Evolutionary conservation across 2,329 filamentous ascomycete genomes (phyloP).

Genomic region (Curvularia sp.): DNA sequence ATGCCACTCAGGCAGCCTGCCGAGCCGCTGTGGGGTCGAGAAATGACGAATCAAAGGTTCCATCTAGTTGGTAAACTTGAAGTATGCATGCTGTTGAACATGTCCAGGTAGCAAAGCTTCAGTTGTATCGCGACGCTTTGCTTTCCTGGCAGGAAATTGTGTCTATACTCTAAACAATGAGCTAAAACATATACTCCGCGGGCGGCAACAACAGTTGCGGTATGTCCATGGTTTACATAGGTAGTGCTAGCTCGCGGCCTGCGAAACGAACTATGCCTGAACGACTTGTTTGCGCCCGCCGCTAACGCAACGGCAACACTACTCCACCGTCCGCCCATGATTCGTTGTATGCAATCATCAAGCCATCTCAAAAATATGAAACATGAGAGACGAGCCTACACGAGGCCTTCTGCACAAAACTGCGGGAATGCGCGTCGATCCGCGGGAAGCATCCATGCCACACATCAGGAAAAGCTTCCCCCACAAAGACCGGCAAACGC

Average conservation of each 20-base stretch:
- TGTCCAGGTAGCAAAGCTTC: neutral
- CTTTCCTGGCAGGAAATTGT: neutral
- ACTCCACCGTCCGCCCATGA: neutral
- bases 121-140: neutral
- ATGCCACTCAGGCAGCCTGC: neutral
- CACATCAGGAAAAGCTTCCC: neutral
- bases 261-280: neutral
- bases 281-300: neutral
- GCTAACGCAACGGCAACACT: conserved; percentile 3
- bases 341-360: neutral
- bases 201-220: too few relatives aligned
- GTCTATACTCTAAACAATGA: neutral
- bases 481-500: neutral
- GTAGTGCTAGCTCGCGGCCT: neutral
- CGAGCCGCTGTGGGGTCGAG: neutral
- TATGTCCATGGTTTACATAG: neutral
- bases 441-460: neutral
- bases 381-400: neutral
- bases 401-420: neutral
- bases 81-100: neutral
- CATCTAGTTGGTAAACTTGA: neutral
- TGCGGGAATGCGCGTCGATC: neutral
- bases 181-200: neutral
- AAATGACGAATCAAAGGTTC: neutral
- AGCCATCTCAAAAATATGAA: neutral